Evolutionary conservation across 2,329 filamentous ascomycete genomes (phyloP).

Genomic region (Aureobasidium subglaciale): DNA sequence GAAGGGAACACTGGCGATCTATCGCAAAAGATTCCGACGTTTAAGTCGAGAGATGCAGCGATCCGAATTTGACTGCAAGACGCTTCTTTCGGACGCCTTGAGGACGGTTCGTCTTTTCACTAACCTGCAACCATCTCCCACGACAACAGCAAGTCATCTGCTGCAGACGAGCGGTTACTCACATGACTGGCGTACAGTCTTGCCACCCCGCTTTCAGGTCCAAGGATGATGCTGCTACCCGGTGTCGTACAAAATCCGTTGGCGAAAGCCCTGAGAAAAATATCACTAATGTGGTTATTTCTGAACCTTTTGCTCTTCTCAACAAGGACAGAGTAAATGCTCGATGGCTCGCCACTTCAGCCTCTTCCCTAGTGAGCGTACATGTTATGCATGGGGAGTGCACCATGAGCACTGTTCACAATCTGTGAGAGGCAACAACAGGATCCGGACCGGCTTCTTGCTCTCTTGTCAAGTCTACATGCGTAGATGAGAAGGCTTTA

Average conservation of each 20-base stretch:
- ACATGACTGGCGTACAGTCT: conserved; percentile 8
- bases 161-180: conserved; percentile 1
- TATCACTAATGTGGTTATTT: not conserved
- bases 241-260: not conserved
- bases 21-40: conserved; percentile 2
- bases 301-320: not conserved
- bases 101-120: not conserved
- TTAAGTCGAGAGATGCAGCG: not conserved
- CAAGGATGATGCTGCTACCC: conserved; percentile 2
- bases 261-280: not conserved
- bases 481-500: conserved; percentile 1
- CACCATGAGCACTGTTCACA: not conserved
- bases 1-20: conserved; percentile 1
- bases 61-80: conserved; percentile 4
- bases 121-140: not conserved
- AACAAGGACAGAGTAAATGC: not conserved
- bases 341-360: not conserved
- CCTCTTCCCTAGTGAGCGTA: not conserved
- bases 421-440: not conserved
- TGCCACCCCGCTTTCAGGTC: conserved; percentile 5
- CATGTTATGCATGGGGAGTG: not conserved
- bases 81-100: conserved; percentile 7
- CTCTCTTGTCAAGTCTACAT: not conserved
- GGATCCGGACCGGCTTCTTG: not conserved
- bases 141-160: not conserved